Conservation (phyloP, 2,329 filamentous ascomycete species). For the Aspergillus intermedius region DNA sequence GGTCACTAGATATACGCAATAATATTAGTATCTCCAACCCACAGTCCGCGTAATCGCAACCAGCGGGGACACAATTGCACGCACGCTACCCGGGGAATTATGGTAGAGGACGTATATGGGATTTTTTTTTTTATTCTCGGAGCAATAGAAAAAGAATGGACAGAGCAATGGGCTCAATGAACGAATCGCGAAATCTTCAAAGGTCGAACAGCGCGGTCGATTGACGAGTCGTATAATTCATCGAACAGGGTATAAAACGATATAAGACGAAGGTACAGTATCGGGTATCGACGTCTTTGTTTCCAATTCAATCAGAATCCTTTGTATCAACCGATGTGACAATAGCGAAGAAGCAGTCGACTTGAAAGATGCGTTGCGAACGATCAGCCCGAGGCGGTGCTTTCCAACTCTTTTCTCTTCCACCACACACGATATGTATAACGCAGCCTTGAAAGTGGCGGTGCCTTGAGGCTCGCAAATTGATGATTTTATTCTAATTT, state of each 20-base stretch:
- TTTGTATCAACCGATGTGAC: no score
- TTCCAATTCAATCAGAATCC: no score
- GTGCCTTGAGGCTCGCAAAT: no score
- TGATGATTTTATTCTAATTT: no score
- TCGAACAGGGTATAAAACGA: conserved; percentile 6
- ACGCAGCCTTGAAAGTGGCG: not conserved
- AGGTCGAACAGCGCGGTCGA: conserved; percentile 5
- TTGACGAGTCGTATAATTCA: conserved; percentile 7
- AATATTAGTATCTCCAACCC: not conserved
- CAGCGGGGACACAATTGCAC: not conserved
- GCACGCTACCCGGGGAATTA: not conserved
- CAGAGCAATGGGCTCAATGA: conserved; percentile 17
- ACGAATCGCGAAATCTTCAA: conserved; percentile 2
- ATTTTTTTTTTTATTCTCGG: not conserved
- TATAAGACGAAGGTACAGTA: not conserved
- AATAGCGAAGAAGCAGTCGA: no score
- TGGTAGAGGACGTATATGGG: not conserved
- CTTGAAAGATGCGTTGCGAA: no score
- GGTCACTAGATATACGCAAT: not conserved
- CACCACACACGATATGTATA: no score
- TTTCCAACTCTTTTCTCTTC: no score
- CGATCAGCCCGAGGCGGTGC: no score
- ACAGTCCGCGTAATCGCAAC: not conserved
- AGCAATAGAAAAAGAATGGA: conserved; percentile 17
- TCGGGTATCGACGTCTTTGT: not conserved